phyloP scores from a whole-genome alignment of 306 rosid genomes.

The Trifolium pratense region DNA sequence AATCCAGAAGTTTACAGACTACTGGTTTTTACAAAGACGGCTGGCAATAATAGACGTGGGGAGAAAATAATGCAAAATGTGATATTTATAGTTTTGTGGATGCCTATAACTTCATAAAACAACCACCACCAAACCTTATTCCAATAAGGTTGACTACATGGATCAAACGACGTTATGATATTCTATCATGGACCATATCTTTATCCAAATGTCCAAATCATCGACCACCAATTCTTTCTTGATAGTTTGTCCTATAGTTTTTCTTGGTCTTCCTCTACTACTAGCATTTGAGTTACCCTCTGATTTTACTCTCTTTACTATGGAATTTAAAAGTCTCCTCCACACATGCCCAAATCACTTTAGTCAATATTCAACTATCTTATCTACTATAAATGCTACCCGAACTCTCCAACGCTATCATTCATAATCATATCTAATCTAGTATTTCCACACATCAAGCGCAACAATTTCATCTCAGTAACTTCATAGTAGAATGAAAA shows the following conservation, averaged over 20 bases:
- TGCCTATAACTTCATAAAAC: slow-evolving; percentile 8
- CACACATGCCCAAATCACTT: neutral
- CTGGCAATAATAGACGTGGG: neutral
- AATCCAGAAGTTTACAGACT: slow-evolving; percentile 25
- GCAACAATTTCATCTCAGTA: neutral
- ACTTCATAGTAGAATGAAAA: slow-evolving; percentile 19
- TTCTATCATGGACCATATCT: neutral
- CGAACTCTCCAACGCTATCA: neutral
- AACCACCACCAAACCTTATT: neutral
- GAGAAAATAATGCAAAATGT: slow-evolving; percentile 2
- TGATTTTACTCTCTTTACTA: neutral
- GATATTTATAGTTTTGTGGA: neutral
- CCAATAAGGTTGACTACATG: neutral
- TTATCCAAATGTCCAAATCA: slow-evolving; percentile 1
- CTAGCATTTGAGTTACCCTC: neutral
- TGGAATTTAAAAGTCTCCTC: neutral
- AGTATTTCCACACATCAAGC: neutral
- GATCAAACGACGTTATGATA: neutral
- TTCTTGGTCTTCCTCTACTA: neutral
- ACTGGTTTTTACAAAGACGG: slow-evolving; percentile 3
- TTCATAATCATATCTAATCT: neutral
- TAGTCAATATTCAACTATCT: neutral
- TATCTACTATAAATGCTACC: neutral
- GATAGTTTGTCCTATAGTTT: neutral
- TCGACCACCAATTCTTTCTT: neutral